Evolutionary conservation across 2,329 filamentous ascomycete genomes (phyloP).

Genomic region (Davidsoniella australis): DNA sequence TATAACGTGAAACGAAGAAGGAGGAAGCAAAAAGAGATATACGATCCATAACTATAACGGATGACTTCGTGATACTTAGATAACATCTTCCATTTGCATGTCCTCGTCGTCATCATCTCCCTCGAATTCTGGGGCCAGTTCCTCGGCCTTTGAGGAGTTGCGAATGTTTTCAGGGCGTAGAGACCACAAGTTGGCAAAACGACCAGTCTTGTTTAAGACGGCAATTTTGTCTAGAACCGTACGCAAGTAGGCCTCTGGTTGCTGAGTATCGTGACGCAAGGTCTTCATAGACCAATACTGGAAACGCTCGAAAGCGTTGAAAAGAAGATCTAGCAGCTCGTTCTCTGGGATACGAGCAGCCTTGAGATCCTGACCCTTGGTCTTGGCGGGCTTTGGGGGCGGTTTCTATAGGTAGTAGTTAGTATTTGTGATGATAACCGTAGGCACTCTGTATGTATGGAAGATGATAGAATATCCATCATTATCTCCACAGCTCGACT

Average conservation of each 20-base stretch:
- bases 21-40: background rate
- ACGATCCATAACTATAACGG: background rate
- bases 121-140: slow-evolving; percentile 30
- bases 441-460: background rate
- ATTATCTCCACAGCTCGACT: background rate
- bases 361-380: slow-evolving; percentile 60
- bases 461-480: too few relatives aligned
- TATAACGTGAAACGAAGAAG: background rate
- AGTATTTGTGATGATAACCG: slow-evolving; percentile 11
- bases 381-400: slow-evolving; percentile 30
- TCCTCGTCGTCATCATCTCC: slow-evolving; percentile 51
- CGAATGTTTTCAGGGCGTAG: slow-evolving; percentile 49
- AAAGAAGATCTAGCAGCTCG: slow-evolving; percentile 73
- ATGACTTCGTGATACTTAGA: background rate
- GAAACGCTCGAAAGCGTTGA: slow-evolving; percentile 67
- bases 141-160: slow-evolving; percentile 23
- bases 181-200: slow-evolving; percentile 74
- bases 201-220: slow-evolving; percentile 62
- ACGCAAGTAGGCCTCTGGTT: slow-evolving; percentile 87
- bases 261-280: slow-evolving; percentile 57
- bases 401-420: slow-evolving; percentile 30
- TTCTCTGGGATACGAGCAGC: slow-evolving; percentile 77
- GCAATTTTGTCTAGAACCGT: slow-evolving; percentile 71
- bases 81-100: slow-evolving; percentile 64
- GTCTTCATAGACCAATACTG: slow-evolving; percentile 90